phyloP scores from a whole-genome alignment of 2,329 filamentous ascomycete species.

The Xylariaceae sp. region DNA sequence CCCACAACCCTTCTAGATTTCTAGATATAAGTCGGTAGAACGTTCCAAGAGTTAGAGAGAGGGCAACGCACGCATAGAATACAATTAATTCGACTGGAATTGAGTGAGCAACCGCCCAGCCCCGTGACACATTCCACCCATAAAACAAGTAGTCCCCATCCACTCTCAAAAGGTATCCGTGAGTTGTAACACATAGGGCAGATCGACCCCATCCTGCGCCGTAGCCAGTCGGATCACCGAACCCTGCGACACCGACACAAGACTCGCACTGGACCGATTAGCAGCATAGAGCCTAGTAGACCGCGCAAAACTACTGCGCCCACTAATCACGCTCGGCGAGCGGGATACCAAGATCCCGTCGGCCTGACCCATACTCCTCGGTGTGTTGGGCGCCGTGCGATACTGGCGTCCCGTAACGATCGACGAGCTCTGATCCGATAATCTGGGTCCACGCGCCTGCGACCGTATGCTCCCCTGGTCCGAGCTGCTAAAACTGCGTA shows the following conservation, averaged over 20 bases:
- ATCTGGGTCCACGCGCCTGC: slow-evolving; percentile 20
- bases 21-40: too few relatives aligned
- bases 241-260: slow-evolving; percentile 21
- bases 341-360: slow-evolving; percentile 36
- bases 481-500: slow-evolving; percentile 25
- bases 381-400: slow-evolving; percentile 50
- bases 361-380: slow-evolving; percentile 35
- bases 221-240: slow-evolving; percentile 46
- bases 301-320: slow-evolving; percentile 35
- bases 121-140: neutral
- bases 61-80: too few relatives aligned
- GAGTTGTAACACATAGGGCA: slow-evolving; percentile 36
- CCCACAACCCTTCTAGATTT: too few relatives aligned
- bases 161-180: slow-evolving; percentile 25
- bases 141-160: neutral
- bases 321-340: slow-evolving; percentile 25
- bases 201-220: slow-evolving; percentile 29
- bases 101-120: too few relatives aligned
- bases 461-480: slow-evolving; percentile 29
- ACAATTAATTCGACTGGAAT: too few relatives aligned
- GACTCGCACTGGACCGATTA: slow-evolving; percentile 27
- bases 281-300: slow-evolving; percentile 37
- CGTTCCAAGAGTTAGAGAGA: too few relatives aligned
- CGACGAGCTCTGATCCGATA: slow-evolving; percentile 38
- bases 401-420: slow-evolving; percentile 42